These are phyloP conservation scores for Tylopilus sp. DNA, from an alignment of 768 basidiomycete species.

Conservation along the genomic window DNA sequence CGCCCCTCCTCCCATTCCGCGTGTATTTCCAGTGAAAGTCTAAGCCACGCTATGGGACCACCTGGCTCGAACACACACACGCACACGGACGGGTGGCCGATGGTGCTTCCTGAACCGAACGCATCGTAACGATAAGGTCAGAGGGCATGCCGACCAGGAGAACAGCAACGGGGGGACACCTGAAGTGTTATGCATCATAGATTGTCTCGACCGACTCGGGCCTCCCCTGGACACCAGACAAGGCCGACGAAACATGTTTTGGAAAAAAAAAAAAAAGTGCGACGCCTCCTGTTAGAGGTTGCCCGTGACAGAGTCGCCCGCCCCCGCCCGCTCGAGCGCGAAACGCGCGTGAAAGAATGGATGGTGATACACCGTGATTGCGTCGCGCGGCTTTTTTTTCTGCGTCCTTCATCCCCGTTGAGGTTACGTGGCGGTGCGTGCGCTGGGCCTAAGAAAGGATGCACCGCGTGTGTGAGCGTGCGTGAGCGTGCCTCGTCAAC, in stretches of 20 bases:
- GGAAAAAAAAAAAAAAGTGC: too few relatives aligned
- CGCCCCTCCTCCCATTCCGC: not conserved
- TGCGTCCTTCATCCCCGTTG: not conserved
- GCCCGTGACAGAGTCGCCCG: too few relatives aligned
- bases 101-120: not conserved
- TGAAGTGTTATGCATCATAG: not conserved
- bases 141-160: not conserved
- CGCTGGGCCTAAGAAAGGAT: not conserved
- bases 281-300: too few relatives aligned
- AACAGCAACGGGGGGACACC: not conserved
- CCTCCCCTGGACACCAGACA: not conserved
- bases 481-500: too few relatives aligned
- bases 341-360: not conserved
- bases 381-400: not conserved
- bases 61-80: conserved; percentile 1
- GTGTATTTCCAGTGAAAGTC: not conserved
- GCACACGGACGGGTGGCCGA: not conserved
- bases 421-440: not conserved
- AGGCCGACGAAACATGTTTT: not conserved
- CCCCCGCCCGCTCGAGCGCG: too few relatives aligned
- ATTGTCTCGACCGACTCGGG: not conserved
- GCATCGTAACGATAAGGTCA: too few relatives aligned
- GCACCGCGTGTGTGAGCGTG: not conserved
- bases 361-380: too few relatives aligned
- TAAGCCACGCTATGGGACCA: not conserved